Base-by-base conservation (phyloP, 371 early-diverging fungal species). In the Capniomyces stellatus region DNA sequence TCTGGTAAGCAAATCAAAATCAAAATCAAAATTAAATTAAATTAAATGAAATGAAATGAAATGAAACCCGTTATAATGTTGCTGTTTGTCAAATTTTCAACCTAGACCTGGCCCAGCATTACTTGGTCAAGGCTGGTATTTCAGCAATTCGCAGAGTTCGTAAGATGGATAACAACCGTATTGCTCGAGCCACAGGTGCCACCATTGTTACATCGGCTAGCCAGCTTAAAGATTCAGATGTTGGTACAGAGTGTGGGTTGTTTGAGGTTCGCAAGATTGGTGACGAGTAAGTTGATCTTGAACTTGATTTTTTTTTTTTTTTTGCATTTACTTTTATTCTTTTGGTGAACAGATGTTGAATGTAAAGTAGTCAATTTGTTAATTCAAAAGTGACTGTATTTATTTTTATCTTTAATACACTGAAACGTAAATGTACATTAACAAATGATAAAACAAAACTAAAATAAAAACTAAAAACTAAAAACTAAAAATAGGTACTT, bases 81-180 rank as follows among this genome's bases (percentile, higher is more conserved):
- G 13, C 40, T 40, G 13, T 40, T 19, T 40, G 19, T 40, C 13
- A 40, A 40, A 13, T 19, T 15, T 19, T 40, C 19, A 13, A 13
- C 13, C 19, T 40, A 40, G 93, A 97, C 64, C 75, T 96, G 52
- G 98, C 98, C 22, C 97, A 96, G 71, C 94, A 98, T 74, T 94
- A 88, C 69, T 78, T 98, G 70, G 74, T 93, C 66, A 96, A 95
- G 79, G 82, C 86, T 58, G 91, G 93, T 68, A 94, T 99, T 66
- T 93, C 98, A 40, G 99, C 97, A 52, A 81, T 99, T 47, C 89
- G 99, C 57, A 91, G 99, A 72, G 85, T 98, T 49, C 89, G 92
- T 63, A 99, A 98, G 77, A 95, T 92, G 4, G 99, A 99, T 65
- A 92, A 94, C 71, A 87, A 92, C 78, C 92, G 99, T 70, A 86